phyloP scores from a whole-genome alignment of 805 yeast species.

The Kodamaea kaohsiungensis region DNA sequence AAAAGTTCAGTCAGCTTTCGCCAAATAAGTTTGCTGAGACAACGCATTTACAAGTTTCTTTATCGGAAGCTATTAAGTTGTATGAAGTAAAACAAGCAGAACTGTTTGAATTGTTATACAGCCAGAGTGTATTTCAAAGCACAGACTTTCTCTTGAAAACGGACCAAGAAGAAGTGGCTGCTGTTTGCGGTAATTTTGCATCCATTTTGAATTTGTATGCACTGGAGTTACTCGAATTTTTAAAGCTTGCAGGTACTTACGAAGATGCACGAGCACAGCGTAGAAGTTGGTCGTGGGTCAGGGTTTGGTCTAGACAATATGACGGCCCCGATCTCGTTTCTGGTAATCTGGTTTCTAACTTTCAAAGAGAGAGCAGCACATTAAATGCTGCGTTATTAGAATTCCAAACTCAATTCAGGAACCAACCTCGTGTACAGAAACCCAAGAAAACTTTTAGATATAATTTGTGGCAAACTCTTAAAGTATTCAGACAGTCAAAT shows the following conservation, averaged over 20 bases:
- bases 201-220: constrained; percentile 64
- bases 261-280: constrained; percentile 23
- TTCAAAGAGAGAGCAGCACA: constrained; percentile 16
- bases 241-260: constrained; percentile 46
- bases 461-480: constrained; percentile 51
- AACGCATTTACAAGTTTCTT: constrained; percentile 45
- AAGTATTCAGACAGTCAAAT: constrained; percentile 60
- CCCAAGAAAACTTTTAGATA: constrained; percentile 5
- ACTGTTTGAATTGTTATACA: constrained; percentile 60
- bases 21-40: constrained; percentile 40
- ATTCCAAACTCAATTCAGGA: constrained; percentile 29
- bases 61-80: constrained; percentile 52
- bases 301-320: background rate
- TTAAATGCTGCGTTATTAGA: constrained; percentile 37
- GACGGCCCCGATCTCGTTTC: background rate
- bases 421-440: background rate
- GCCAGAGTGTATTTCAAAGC: constrained; percentile 49
- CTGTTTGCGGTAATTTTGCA: constrained; percentile 80
- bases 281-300: constrained; percentile 51
- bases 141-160: constrained; percentile 38
- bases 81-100: constrained; percentile 57
- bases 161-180: constrained; percentile 79
- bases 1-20: constrained; percentile 24
- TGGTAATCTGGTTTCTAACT: background rate
- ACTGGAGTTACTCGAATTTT: constrained; percentile 51